A percentile compares a stretch with the other conserved stretches of the same genome.
These are phyloP conservation scores for Boletus subcaerulescens DNA, from an alignment of 768 basidiomycete species.

Conservation along the genomic window DNA sequence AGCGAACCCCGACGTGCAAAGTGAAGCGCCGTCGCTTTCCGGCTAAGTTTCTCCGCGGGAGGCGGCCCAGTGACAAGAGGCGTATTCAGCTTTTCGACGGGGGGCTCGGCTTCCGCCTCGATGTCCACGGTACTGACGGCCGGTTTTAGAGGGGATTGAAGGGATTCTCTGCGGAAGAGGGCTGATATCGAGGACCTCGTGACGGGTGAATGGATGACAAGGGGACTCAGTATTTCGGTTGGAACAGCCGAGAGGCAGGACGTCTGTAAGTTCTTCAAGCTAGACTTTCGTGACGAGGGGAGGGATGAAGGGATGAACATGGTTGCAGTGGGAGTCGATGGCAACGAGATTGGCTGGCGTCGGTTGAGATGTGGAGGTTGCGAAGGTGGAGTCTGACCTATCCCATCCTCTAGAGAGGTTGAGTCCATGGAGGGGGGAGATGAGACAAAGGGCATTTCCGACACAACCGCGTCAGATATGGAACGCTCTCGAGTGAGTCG, in stretches of 20 bases:
- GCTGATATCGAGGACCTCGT: conserved; percentile 18
- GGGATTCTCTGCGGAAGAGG: conserved; percentile 23
- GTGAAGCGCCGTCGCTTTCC: conserved; percentile 38
- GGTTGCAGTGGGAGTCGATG: conserved; percentile 30
- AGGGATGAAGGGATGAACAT: conserved; percentile 15
- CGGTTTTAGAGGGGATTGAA: conserved; percentile 24
- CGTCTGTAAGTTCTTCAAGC: conserved; percentile 28
- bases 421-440: conserved; percentile 14
- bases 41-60: conserved; percentile 11
- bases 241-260: conserved; percentile 17
- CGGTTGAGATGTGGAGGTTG: conserved; percentile 30
- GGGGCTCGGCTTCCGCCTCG: conserved; percentile 3
- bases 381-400: conserved; percentile 10
- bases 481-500: neutral
- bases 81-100: conserved; percentile 3
- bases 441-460: conserved; percentile 10
- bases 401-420: conserved; percentile 1
- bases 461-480: neutral
- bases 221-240: conserved; percentile 31
- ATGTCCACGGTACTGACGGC: conserved; percentile 11
- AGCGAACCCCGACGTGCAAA: conserved; percentile 41
- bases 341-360: conserved; percentile 33
- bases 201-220: conserved; percentile 27
- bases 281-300: conserved; percentile 15
- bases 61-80: neutral